Evolutionary conservation across 73 alveolate species (phyloP), one percentile per base, ranked within the genome.

Genomic region (Uronychia binucleata): DNA sequence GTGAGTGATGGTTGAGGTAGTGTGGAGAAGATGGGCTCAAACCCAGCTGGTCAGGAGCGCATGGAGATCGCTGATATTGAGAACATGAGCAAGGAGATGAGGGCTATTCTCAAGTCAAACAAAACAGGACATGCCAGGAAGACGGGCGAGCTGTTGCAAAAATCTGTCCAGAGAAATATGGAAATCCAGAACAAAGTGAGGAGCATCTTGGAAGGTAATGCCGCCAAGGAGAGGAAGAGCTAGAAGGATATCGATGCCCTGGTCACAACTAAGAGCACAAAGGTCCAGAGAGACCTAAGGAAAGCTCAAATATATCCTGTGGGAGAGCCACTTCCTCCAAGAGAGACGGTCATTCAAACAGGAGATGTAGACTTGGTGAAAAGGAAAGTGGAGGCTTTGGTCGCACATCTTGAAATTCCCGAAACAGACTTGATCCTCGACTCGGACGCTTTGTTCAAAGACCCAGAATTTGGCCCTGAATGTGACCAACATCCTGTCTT

Each of bases 391-490:
- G 77, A 79, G 28, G 11, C 28, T 30, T 30, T 79, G 27, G 58
- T 79, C 28, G 58, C 31, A 35, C 59, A 79, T 34, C 78, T 33
- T 79, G 86, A 33, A 26, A 58, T 46, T 46, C 67, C 67, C 19
- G 67, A 46, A 46, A 57, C 78, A 35, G 28, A 8, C n/a, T 29
- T 26, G 86, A 84, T 82, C 28, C 57, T 78, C 1, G 32, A 87
- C 27, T 80, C 58, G 25, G 83, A 87, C 30, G 31, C 46, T 26
- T 84, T 75, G 27, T 88, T 78, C 58, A 79, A 77, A n/a, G 94
- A 88, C 58, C 80, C 79, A 30, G 94, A 88, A 26, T 86, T 86
- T 33, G 94, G 89, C 14, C 89, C 89, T 26, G 85, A 88, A 28
- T 75, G 91, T 0, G n/a, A 28, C 26, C 67, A 77, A 26, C 59